Evolutionary conservation across 2,329 filamentous ascomycete genomes (phyloP).

Genomic region (Aureobasidium sp.): DNA sequence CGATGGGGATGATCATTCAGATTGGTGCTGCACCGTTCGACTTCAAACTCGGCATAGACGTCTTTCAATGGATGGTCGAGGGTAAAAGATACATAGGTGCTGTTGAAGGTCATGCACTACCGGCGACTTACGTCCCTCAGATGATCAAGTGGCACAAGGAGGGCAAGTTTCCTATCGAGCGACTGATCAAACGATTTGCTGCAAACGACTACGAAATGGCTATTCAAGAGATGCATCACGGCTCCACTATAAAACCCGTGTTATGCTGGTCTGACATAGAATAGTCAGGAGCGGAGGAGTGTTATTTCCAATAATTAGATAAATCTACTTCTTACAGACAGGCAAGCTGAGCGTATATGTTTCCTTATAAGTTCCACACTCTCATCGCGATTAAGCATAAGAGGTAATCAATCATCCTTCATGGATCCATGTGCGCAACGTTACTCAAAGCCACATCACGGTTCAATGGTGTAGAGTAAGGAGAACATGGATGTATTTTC

Average conservation of each 20-base stretch:
- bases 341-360: too few relatives aligned
- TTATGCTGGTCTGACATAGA: slow-evolving; percentile 25
- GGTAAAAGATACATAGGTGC: slow-evolving; percentile 57
- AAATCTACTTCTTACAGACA: too few relatives aligned
- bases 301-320: too few relatives aligned
- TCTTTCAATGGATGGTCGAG: slow-evolving; percentile 51
- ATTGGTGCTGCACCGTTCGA: slow-evolving; percentile 55
- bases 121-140: slow-evolving; percentile 49
- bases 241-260: slow-evolving; percentile 25
- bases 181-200: slow-evolving; percentile 49
- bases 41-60: slow-evolving; percentile 46
- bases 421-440: too few relatives aligned
- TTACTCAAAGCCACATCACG: too few relatives aligned
- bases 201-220: slow-evolving; percentile 46
- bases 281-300: too few relatives aligned
- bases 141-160: slow-evolving; percentile 57
- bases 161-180: slow-evolving; percentile 53
- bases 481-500: too few relatives aligned
- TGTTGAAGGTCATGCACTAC: slow-evolving; percentile 51
- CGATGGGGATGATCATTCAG: slow-evolving; percentile 55
- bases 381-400: too few relatives aligned
- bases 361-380: too few relatives aligned
- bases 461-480: too few relatives aligned
- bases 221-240: slow-evolving; percentile 46
- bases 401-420: too few relatives aligned